A percentile compares a stretch with the other conserved stretches of the same genome.
Evolutionary conservation across 2,329 filamentous ascomycete species (phyloP).

Genomic region (Penicillium sp.): DNA sequence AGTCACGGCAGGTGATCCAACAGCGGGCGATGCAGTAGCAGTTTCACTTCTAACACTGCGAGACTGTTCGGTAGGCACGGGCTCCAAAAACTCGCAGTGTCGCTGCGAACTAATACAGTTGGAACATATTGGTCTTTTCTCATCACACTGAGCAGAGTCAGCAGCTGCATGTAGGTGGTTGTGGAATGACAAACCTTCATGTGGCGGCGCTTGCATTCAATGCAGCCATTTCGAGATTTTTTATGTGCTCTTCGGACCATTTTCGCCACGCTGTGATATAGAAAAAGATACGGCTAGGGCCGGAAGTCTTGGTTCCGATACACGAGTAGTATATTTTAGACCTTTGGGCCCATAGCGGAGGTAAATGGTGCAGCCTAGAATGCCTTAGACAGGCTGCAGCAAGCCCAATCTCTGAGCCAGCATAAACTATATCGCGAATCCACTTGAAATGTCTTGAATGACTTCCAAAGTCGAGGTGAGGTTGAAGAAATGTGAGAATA

Average conservation of each 20-base stretch:
- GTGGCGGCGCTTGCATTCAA: conserved; percentile 40
- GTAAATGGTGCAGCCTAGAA: not conserved
- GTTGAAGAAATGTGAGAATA: not conserved
- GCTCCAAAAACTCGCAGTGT: conserved; percentile 16
- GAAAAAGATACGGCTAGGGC: not conserved
- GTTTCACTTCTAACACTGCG: not conserved
- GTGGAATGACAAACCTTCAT: conserved; percentile 32
- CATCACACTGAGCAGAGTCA: conserved; percentile 32
- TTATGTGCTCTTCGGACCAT: conserved; percentile 31
- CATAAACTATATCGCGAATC: not conserved
- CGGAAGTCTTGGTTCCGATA: not conserved
- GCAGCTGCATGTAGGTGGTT: not conserved
- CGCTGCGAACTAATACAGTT: conserved; percentile 31
- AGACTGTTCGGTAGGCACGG: not conserved
- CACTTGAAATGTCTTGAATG: not conserved
- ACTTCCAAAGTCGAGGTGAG: not conserved
- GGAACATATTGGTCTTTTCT: conserved; percentile 32
- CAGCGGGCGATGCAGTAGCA: not conserved
- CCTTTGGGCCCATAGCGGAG: not conserved
- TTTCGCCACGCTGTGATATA: not conserved
- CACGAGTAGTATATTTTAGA: not conserved
- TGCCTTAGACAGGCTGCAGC: not conserved
- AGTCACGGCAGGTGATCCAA: not conserved
- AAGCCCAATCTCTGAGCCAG: not conserved
- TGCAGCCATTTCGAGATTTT: conserved; percentile 39